These are phyloP conservation scores for Macrophomina phaseolina DNA, from an alignment of 2,329 filamentous ascomycete species.

Conservation along the genomic window DNA sequence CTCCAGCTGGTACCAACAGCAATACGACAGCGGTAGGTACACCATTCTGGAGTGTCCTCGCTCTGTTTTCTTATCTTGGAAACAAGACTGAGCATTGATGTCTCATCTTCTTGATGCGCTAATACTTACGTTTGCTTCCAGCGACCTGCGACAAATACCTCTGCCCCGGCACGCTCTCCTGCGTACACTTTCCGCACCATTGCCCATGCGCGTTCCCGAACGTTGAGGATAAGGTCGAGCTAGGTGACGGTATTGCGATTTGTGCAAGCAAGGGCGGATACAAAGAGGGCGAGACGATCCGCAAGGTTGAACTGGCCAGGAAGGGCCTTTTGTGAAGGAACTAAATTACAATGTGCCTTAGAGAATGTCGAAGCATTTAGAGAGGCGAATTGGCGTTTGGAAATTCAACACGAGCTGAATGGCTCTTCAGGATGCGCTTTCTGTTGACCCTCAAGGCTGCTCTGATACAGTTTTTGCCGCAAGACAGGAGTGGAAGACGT, in stretches of 20 bases:
- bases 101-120: neutral
- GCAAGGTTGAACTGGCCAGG: constrained; percentile 79
- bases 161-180: constrained; percentile 91
- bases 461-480: too few species aligned
- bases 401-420: neutral
- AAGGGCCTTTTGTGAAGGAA: constrained; percentile 70
- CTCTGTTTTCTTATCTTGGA: neutral
- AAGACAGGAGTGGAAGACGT: too few species aligned
- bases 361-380: neutral
- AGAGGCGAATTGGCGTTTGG: constrained; percentile 10
- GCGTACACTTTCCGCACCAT: constrained; percentile 95
- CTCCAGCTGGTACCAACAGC: constrained; percentile 75
- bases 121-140: constrained; percentile 38
- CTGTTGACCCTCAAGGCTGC: too few species aligned
- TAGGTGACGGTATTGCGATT: constrained; percentile 73
- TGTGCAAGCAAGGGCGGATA: constrained; percentile 79
- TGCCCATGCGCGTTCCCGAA: constrained; percentile 84
- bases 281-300: constrained; percentile 70
- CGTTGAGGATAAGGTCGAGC: constrained; percentile 70
- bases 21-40: constrained; percentile 68
- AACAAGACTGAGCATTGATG: too few species aligned
- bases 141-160: constrained; percentile 93
- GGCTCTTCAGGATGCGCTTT: neutral
- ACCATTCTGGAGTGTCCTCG: neutral
- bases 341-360: neutral